Evolutionary conservation across 2,329 filamentous ascomycete genomes (phyloP), one percentile per base, ranked within the genome.

Genomic region (Endothia cerciana): DNA sequence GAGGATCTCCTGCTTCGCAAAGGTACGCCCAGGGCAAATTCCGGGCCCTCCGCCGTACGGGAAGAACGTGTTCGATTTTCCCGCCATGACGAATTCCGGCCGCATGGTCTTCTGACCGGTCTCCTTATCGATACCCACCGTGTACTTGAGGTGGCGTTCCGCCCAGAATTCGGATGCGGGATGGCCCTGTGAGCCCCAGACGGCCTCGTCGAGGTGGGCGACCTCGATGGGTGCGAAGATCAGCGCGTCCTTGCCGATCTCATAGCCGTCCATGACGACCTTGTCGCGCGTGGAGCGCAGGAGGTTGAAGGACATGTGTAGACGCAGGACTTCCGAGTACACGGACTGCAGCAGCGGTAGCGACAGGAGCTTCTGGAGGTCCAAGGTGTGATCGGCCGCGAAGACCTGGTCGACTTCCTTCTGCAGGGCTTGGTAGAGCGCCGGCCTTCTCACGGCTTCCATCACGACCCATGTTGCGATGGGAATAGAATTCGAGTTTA

Each of bases 1-100:
- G 3, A 80, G 64, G 22, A 81, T 75, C 69, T 80, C 76, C 51
- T 74, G 73, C 69, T 80, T 81, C 0, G 78, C 77, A 66, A 80
- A 77, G 49, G 75, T 71, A 0, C 78, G 72, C 1, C 78, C 79
- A 1, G 79, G 76, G 49, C 79, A 81, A 8, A 77, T 73, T 1
- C 70, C 69, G 0, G 64, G 43, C 0, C 78, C 78, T 1, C 76
- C 77, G n/a, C 78, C 77, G 36, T 64, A 70, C 10, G 68, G 66
- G 4, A 69, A 64, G 47, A 51, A 70, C 22, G 59, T 51, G 10
- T 45, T 51, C 2, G 51, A 41, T 13, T 56, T 41, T 5, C 49
- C 51, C 3, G 51, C 43, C 38, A 69, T 38, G 40, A 36, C 8
- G 19, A 69, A 68, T 5, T 61, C 40, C 22, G 38, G 25, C 38